Conservation (phyloP, 2,329 filamentous ascomycete genomes). For the Torrubiellomyces zombiae region DNA sequence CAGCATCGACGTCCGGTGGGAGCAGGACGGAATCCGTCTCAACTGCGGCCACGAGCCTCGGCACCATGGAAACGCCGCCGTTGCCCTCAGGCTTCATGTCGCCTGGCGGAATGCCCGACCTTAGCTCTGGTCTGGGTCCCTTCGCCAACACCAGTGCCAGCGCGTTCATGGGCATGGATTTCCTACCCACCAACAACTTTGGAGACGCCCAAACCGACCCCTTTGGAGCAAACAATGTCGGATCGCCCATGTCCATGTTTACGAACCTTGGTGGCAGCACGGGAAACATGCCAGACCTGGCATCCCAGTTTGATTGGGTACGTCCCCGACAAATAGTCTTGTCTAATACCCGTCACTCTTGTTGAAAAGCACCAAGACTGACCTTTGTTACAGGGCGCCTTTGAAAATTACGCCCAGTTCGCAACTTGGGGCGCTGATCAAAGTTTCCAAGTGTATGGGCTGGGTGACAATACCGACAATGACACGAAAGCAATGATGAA, state of each 20-base stretch:
- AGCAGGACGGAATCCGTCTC: constrained; percentile 9
- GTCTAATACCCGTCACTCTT: too few species aligned
- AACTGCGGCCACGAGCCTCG: constrained; percentile 21
- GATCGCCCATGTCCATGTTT: constrained; percentile 37
- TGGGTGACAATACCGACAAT: constrained; percentile 10
- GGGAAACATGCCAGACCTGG: constrained; percentile 22
- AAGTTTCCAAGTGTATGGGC: constrained; percentile 32
- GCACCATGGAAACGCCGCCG: constrained; percentile 17
- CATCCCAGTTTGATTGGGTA: constrained; percentile 43
- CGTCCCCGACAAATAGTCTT: too few species aligned
- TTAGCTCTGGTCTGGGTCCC: constrained; percentile 11
- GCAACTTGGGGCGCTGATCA: constrained; percentile 35
- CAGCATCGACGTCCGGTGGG: constrained; percentile 4
- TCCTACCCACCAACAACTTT: constrained; percentile 16
- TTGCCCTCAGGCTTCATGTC: constrained; percentile 11
- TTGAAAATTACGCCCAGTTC: constrained; percentile 39
- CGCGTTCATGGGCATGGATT: constrained; percentile 27
- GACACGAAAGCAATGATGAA: constrained; percentile 10
- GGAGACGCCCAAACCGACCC: constrained; percentile 15
- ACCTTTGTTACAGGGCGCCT: constrained; percentile 26
- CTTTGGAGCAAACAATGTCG: constrained; percentile 9
- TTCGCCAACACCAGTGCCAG: constrained; percentile 21
- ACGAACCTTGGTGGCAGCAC: constrained; percentile 20
- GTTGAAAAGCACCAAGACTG: constrained; percentile 10
- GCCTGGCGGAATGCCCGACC: constrained; percentile 10